phyloP scores from a whole-genome alignment of 352 stramenopile species.

The Halophytophthora batemanensis region DNA sequence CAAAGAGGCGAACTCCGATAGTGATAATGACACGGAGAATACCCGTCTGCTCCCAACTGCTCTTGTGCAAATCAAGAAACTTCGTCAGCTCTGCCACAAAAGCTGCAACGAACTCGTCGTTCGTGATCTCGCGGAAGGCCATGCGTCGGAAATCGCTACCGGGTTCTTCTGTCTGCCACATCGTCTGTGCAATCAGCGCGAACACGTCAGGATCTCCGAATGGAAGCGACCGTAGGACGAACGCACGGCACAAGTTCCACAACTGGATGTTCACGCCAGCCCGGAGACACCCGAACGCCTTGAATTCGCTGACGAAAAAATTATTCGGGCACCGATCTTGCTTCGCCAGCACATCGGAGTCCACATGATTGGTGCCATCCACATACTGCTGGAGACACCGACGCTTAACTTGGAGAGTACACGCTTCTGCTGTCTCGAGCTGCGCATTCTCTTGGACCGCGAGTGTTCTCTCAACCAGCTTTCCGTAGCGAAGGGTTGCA shows the following conservation, averaged over 20 bases:
- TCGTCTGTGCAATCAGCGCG: background rate
- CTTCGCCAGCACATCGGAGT: background rate
- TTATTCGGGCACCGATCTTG: background rate
- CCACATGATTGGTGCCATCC: background rate
- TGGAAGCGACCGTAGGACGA: background rate
- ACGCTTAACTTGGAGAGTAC: background rate
- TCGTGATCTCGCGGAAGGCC: background rate
- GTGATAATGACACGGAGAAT: background rate
- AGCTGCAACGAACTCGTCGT: background rate
- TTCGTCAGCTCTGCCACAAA: background rate
- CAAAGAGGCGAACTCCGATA: background rate
- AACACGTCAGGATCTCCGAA: background rate
- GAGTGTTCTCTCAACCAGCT: background rate
- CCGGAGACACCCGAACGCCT: background rate
- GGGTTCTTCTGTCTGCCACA: background rate
- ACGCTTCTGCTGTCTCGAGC: background rate
- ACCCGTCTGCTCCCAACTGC: background rate
- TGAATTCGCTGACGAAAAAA: background rate
- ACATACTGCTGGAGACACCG: background rate
- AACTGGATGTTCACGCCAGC: background rate
- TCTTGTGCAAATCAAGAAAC: background rate
- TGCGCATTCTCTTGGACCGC: background rate
- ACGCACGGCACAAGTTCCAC: background rate
- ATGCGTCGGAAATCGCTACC: background rate
- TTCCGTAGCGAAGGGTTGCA: background rate